Conservation (phyloP, 345 rosid species). For the Melaleuca alternifolia region DNA sequence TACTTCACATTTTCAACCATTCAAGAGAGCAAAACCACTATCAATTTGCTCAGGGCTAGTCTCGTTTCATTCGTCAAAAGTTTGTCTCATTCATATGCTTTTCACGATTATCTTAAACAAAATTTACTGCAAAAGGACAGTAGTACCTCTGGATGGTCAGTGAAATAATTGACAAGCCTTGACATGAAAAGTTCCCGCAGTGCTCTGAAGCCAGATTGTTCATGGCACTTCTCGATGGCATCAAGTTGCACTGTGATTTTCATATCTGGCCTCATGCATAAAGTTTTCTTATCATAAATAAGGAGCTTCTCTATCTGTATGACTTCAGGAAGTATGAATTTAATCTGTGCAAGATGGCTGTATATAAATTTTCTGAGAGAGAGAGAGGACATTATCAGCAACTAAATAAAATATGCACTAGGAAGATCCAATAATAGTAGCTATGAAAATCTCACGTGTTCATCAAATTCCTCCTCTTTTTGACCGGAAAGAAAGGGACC, state of each 20-base stretch:
- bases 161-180: conserved; percentile 21
- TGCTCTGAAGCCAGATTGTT: conserved; percentile 25
- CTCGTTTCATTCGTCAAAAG: not conserved
- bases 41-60: not conserved
- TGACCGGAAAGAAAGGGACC: not conserved
- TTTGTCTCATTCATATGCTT: not conserved
- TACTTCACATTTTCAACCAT: not conserved
- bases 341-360: conserved; percentile 35
- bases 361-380: conserved; percentile 21
- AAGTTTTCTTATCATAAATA: conserved; percentile 31
- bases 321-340: conserved; percentile 37
- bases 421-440: not conserved
- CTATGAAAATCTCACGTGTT: not conserved
- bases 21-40: not conserved
- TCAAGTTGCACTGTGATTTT: conserved; percentile 22
- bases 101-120: not conserved
- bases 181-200: conserved; percentile 18
- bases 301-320: conserved; percentile 28
- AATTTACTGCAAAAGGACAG: not conserved
- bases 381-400: not conserved
- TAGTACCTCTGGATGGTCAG: conserved; percentile 32
- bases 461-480: not conserved
- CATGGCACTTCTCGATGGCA: conserved; percentile 17
- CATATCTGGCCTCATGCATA: conserved; percentile 34
- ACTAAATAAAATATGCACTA: not conserved